phyloP scores from a whole-genome alignment of 164 flowering plant genomes.

The Cinnamomum micranthum region DNA sequence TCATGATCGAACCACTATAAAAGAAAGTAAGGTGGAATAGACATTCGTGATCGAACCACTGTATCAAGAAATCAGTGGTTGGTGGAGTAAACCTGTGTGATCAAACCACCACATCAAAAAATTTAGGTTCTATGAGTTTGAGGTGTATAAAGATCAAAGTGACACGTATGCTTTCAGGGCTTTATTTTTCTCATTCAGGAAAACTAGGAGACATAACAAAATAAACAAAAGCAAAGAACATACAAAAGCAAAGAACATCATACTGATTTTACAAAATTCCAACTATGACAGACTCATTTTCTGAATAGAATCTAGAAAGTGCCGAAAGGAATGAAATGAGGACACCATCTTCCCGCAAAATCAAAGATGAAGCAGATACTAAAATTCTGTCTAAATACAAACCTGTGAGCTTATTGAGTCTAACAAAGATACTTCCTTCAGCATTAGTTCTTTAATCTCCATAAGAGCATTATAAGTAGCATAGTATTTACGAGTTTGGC shows the following conservation, averaged over 20 bases:
- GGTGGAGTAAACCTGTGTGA: no score
- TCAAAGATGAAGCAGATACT: conserved; percentile 4
- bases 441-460: conserved; percentile 82
- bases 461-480: conserved; percentile 87
- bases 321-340: background rate
- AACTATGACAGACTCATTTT: background rate
- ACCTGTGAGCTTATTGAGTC: conserved; percentile 89
- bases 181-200: background rate
- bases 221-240: conserved; percentile 1
- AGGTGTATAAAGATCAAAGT: background rate
- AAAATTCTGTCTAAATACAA: conserved; percentile 10
- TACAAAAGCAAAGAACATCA: conserved; percentile 1
- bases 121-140: no score
- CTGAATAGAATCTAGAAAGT: background rate
- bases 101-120: no score
- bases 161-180: background rate
- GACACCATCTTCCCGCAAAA: background rate
- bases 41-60: no score
- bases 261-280: background rate
- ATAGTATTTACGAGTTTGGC: conserved; percentile 70
- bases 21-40: no score
- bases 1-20: no score
- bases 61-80: no score
- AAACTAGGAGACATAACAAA: background rate
- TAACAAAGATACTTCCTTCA: conserved; percentile 77